Evolutionary conservation across 1,284 basidiomycete genomes (phyloP).

Genomic region (Ganoderma meredithae): DNA sequence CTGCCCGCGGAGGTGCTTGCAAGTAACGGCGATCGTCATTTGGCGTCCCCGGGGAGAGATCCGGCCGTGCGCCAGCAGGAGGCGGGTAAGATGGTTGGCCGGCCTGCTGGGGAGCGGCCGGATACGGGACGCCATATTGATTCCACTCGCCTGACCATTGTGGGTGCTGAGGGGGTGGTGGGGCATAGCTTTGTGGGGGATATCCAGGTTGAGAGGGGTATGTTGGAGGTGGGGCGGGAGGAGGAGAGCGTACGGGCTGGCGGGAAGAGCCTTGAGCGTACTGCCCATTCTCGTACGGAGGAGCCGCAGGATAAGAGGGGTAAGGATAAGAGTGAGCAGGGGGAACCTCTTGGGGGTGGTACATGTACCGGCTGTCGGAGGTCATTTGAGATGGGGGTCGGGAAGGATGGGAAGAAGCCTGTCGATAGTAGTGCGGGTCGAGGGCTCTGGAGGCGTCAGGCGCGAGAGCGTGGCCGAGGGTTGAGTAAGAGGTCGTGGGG

Average conservation of each 20-base stretch:
- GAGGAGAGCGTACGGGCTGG: conserved; percentile 46
- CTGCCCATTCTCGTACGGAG: conserved; percentile 49
- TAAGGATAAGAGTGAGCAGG: conserved; percentile 54
- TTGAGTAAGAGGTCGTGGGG: conserved; percentile 40
- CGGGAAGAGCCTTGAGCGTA: conserved; percentile 47
- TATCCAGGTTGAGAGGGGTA: conserved; percentile 40
- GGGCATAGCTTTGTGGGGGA: conserved; percentile 44
- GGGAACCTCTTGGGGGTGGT: conserved; percentile 50
- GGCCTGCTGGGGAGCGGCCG: conserved; percentile 36
- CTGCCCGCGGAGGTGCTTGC: conserved; percentile 38
- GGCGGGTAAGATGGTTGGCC: conserved; percentile 18
- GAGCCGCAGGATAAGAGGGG: conserved; percentile 40
- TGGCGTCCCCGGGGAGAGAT: conserved; percentile 30
- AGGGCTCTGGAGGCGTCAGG: conserved; percentile 31
- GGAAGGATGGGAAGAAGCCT: conserved; percentile 14
- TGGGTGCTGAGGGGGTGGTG: conserved; percentile 41
- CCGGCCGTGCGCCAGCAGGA: conserved; percentile 38
- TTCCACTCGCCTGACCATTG: conserved; percentile 43
- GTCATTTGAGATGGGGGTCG: conserved; percentile 49
- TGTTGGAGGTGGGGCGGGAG: conserved; percentile 42
- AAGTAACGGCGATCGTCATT: conserved; percentile 36
- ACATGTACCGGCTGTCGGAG: conserved; percentile 65
- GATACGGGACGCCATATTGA: conserved; percentile 15
- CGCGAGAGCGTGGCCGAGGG: conserved; percentile 43
- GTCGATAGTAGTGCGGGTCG: conserved; percentile 29